phyloP scores from a whole-genome alignment of 1,284 basidiomycete genomes.

The Ganoderma sinense region DNA sequence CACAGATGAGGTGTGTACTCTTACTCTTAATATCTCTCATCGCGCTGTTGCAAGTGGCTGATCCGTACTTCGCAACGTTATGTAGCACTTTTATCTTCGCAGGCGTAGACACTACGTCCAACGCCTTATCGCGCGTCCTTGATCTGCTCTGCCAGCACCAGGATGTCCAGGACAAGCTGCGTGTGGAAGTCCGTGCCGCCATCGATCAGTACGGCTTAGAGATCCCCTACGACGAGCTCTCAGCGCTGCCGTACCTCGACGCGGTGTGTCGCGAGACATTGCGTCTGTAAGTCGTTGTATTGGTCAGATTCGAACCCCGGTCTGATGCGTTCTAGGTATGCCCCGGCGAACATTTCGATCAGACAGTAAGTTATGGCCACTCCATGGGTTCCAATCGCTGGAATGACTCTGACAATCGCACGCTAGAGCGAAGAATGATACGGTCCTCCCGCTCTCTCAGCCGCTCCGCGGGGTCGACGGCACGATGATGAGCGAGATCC shows the following conservation, averaged over 20 bases:
- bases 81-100: constrained; percentile 16
- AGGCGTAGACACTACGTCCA: constrained; percentile 25
- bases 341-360: not conserved
- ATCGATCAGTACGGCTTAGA: constrained; percentile 5
- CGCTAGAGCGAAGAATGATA: constrained; percentile 24
- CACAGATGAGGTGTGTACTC: constrained; percentile 32
- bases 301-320: not conserved
- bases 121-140: constrained; percentile 16
- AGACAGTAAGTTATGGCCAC: constrained; percentile 3
- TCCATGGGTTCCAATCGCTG: no score
- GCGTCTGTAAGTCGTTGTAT: constrained; percentile 25
- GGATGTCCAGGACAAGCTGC: constrained; percentile 20
- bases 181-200: constrained; percentile 12
- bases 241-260: constrained; percentile 23
- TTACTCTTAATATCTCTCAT: no score
- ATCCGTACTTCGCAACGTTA: not conserved
- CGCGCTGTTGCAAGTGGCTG: no score
- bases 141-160: constrained; percentile 17
- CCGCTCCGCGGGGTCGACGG: constrained; percentile 36
- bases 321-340: not conserved
- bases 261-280: constrained; percentile 30
- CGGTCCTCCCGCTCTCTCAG: constrained; percentile 34
- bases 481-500: constrained; percentile 42
- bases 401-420: not conserved
- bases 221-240: constrained; percentile 23